Evolutionary conservation across 768 basidiomycete genomes (phyloP).

Genomic region (Boletus edulis): DNA sequence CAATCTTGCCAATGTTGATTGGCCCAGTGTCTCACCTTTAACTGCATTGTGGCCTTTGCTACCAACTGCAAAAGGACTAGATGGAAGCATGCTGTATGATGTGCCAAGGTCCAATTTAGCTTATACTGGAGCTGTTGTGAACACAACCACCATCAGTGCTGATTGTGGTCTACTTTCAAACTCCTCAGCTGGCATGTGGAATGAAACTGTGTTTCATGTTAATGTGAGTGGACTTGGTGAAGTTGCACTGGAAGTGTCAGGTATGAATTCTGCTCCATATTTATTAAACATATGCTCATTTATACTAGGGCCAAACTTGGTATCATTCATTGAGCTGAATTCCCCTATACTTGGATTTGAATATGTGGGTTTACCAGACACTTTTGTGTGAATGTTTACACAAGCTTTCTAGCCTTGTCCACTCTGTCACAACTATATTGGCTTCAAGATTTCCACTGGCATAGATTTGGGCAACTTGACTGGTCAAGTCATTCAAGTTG

Average conservation of each 20-base stretch:
- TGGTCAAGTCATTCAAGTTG: background rate
- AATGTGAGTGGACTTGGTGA: slow-evolving; percentile 6
- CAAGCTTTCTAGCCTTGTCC: background rate
- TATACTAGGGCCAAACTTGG: background rate
- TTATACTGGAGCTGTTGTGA: slow-evolving; percentile 10
- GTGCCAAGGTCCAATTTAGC: background rate
- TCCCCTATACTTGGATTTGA: too few species aligned
- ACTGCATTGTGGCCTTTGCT: slow-evolving; percentile 1
- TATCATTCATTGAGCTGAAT: background rate
- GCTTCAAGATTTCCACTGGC: background rate
- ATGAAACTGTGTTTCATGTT: background rate
- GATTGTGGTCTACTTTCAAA: slow-evolving; percentile 15
- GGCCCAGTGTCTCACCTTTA: background rate
- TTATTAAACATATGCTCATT: background rate
- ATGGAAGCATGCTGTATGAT: slow-evolving; percentile 15
- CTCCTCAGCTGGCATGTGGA: background rate
- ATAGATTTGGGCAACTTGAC: slow-evolving; percentile 2
- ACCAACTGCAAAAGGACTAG: slow-evolving; percentile 8
- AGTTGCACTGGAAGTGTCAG: background rate
- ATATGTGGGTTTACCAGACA: background rate
- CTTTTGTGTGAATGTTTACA: background rate
- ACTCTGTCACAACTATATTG: background rate
- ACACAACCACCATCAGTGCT: slow-evolving; percentile 15
- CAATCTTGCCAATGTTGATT: background rate
- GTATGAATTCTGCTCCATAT: background rate